Percentiles rank a stretch among this genome's conserved stretches.
phyloP scores from a whole-genome alignment of 345 rosid species.

The Gynandropsis gynandra region DNA sequence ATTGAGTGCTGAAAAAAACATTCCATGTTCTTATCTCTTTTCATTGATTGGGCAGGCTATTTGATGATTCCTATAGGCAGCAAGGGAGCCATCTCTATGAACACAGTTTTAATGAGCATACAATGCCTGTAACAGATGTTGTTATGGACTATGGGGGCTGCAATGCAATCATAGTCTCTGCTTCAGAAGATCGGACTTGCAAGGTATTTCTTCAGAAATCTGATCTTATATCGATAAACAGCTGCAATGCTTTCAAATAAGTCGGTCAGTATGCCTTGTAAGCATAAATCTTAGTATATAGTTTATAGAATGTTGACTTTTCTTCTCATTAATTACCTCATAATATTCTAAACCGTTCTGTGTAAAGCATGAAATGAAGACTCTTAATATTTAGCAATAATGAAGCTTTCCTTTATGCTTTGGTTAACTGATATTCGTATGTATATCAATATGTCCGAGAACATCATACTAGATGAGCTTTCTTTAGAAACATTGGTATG shows the following conservation, averaged over 20 bases:
- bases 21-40: not conserved
- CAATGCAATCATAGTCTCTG: slow-evolving; percentile 63
- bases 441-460: too few species aligned
- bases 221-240: not conserved
- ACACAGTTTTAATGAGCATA: slow-evolving; percentile 53
- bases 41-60: slow-evolving; percentile 43
- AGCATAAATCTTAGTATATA: too few species aligned
- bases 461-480: too few species aligned
- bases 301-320: too few species aligned
- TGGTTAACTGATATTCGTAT: too few species aligned
- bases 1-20: not conserved
- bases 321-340: too few species aligned
- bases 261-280: too few species aligned
- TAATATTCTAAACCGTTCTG: too few species aligned
- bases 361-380: too few species aligned
- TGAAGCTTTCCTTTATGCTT: too few species aligned
- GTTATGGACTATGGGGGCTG: slow-evolving; percentile 61
- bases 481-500: too few species aligned
- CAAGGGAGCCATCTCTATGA: slow-evolving; percentile 48
- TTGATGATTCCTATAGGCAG: slow-evolving; percentile 52
- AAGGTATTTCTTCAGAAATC: slow-evolving; percentile 38
- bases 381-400: too few species aligned
- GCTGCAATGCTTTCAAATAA: not conserved
- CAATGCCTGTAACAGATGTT: slow-evolving; percentile 51
- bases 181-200: slow-evolving; percentile 82